Base-by-base conservation (phyloP, 23 red algal species). In the Gracilaria gracilis region DNA sequence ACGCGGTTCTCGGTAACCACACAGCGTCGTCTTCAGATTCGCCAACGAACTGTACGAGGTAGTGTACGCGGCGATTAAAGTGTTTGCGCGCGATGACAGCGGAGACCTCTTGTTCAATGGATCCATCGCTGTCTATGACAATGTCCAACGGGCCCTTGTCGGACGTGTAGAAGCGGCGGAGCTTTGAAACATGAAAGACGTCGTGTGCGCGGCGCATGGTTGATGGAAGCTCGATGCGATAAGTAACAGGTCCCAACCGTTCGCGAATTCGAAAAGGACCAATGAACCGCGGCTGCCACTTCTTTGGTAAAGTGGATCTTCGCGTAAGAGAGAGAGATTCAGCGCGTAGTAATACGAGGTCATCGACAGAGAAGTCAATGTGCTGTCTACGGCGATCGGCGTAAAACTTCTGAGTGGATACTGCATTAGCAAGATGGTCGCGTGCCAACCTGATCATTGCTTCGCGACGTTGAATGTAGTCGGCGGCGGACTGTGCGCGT, bases 81-180 rank as follows among this genome's bases (percentile, higher is more conserved):
- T 11, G 42, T 46, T 11, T 11, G 42, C 42, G 42, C 42, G 5
- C 42, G 5, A 46, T 7, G 4, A 46, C 11, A 4, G 4, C 42
- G 4, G 4, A 11, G 11, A 4, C 4, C 11, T 46, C 4, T 46
- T 46, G 42, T 11, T 46, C 42, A 46, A 46, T 46, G 4, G 11
- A 4, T 46, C 11, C 65, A 38, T 70, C 4, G 65, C 17, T 34
- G 27, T 70, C 35, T 4, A 70, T 70, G 3, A 70, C 65, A 19
- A 70, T 34, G 65, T 70, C 65, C 28, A 70, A 70, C 65, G 27
- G 65, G 65, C 65, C 35, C 65, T 70, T 70, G 65, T 34, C 34
- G 23, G 42, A 4, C 6, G 6, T 36, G 20, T 44, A 25, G 16
- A 75, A 75, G 39, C 3, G 17, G 6, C 69, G 36, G 14, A 75